A percentile compares a stretch with the other conserved stretches of the same genome.
These are phyloP conservation scores for Aspergillus persii DNA, from an alignment of 2,329 filamentous ascomycete genomes.

Conservation along the genomic window DNA sequence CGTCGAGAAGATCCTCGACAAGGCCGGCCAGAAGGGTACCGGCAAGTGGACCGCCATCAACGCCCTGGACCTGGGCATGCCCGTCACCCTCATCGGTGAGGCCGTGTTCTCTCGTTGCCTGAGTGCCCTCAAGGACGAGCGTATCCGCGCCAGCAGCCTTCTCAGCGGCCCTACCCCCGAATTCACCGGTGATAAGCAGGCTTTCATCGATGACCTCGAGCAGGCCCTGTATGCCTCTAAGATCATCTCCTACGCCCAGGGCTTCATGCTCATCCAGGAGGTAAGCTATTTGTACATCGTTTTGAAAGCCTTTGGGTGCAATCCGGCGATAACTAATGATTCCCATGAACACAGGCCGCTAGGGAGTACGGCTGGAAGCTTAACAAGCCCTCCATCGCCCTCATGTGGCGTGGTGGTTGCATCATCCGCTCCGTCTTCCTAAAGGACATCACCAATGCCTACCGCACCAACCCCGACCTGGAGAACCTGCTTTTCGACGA, in stretches of 20 bases:
- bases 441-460: slow-evolving; percentile 97
- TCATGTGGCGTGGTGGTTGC: slow-evolving; percentile 99
- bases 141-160: slow-evolving; percentile 73
- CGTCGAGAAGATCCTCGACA: slow-evolving; percentile 98
- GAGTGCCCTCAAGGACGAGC: slow-evolving; percentile 91
- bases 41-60: slow-evolving; percentile 99
- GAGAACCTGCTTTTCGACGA: slow-evolving; percentile 98
- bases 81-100: slow-evolving; percentile 96
- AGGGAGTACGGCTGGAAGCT: slow-evolving; percentile 97
- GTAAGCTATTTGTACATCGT: slow-evolving; percentile 51
- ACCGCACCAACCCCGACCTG: slow-evolving; percentile 89
- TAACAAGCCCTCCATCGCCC: slow-evolving; percentile 98
- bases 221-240: slow-evolving; percentile 99
- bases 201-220: slow-evolving; percentile 96
- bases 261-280: slow-evolving; percentile 99
- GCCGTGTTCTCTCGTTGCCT: slow-evolving; percentile 93
- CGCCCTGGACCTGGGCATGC: slow-evolving; percentile 96
- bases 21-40: slow-evolving; percentile 98
- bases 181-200: slow-evolving; percentile 86
- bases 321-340: slow-evolving; percentile 1
- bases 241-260: slow-evolving; percentile 99
- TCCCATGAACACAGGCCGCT: slow-evolving; percentile 64
- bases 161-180: slow-evolving; percentile 74
- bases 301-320: not conserved
- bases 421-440: slow-evolving; percentile 99